A percentile compares a stretch with the other conserved stretches of the same genome.
phyloP scores from a whole-genome alignment of 2,329 filamentous ascomycete species.

The Chaetoscypha palmicola region DNA sequence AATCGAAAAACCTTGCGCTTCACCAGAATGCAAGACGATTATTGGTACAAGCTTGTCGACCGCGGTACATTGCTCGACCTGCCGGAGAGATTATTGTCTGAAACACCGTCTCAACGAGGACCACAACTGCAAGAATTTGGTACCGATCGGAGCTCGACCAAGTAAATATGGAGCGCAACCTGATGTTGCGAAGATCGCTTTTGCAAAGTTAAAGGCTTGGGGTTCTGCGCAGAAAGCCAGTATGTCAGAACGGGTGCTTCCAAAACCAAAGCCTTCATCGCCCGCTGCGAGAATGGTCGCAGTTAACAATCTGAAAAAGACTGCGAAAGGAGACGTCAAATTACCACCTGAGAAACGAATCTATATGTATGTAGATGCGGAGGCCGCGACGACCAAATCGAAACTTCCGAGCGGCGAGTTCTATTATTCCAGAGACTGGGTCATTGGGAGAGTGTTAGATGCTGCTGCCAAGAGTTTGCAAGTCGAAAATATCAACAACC shows the following conservation, averaged over 20 bases:
- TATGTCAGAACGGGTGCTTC: constrained; percentile 40
- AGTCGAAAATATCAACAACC: constrained; percentile 78
- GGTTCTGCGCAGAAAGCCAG: constrained; percentile 64
- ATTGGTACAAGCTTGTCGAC: constrained; percentile 61
- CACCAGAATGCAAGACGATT: constrained; percentile 58
- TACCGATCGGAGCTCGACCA: constrained; percentile 47
- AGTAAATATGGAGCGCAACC: constrained; percentile 40
- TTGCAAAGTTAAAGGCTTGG: constrained; percentile 75
- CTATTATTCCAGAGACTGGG: constrained; percentile 80
- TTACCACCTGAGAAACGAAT: constrained; percentile 76
- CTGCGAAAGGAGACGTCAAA: constrained; percentile 83
- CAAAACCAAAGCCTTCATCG: constrained; percentile 56
- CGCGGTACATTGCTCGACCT: constrained; percentile 63
- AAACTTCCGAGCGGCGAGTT: constrained; percentile 79
- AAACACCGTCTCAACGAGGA: constrained; percentile 72
- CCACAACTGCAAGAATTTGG: constrained; percentile 75
- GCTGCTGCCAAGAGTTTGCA: constrained; percentile 69
- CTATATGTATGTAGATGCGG: constrained; percentile 85
- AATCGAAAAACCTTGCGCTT: constrained; percentile 61
- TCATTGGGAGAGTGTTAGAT: constrained; percentile 76
- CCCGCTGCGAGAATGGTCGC: constrained; percentile 60
- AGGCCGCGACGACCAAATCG: constrained; percentile 73
- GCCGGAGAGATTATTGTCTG: constrained; percentile 69
- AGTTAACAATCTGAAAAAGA: constrained; percentile 73
- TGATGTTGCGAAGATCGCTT: constrained; percentile 64